Conservation (phyloP, 768 basidiomycete genomes). For the Lentinula aciculospora region DNA sequence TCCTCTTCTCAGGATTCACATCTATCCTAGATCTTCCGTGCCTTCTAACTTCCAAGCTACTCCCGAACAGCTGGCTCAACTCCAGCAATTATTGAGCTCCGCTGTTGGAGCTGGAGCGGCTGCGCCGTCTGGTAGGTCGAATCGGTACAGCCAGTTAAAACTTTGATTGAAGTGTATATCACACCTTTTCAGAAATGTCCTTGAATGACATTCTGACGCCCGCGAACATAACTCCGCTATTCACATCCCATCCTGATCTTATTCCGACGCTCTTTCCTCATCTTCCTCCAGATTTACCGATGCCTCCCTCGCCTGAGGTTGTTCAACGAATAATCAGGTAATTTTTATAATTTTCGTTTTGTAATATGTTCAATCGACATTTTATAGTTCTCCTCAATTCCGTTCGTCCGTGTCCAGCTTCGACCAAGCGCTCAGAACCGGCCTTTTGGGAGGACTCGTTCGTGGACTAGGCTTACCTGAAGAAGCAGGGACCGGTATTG, state of each 20-base stretch:
- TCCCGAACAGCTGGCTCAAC: slow-evolving; percentile 62
- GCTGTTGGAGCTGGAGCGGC: slow-evolving; percentile 27
- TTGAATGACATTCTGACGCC: slow-evolving; percentile 75
- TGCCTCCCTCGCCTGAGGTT: slow-evolving; percentile 61
- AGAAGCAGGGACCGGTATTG: slow-evolving; percentile 74
- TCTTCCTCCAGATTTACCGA: slow-evolving; percentile 72
- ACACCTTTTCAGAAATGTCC: slow-evolving; percentile 42
- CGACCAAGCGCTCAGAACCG: slow-evolving; percentile 81
- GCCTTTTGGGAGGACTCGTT: slow-evolving; percentile 71
- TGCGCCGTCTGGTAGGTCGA: slow-evolving; percentile 26
- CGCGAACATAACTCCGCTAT: slow-evolving; percentile 65
- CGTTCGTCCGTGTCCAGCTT: slow-evolving; percentile 72
- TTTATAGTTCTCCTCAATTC: slow-evolving; percentile 68
- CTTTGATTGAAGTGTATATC: not conserved
- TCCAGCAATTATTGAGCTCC: slow-evolving; percentile 48
- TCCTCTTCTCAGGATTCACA: slow-evolving; percentile 17
- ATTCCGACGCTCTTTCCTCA: slow-evolving; percentile 71
- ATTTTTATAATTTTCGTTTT: slow-evolving; percentile 5
- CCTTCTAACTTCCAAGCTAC: slow-evolving; percentile 34
- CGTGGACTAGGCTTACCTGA: slow-evolving; percentile 77
- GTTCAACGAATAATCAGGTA: slow-evolving; percentile 69
- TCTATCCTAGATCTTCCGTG: slow-evolving; percentile 4
- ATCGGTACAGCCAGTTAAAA: not conserved
- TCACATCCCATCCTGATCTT: slow-evolving; percentile 63
- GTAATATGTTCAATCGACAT: not conserved